Evolutionary conservation across 2,329 filamentous ascomycete genomes (phyloP).

Genomic region (Epichloe brachyelytri): DNA sequence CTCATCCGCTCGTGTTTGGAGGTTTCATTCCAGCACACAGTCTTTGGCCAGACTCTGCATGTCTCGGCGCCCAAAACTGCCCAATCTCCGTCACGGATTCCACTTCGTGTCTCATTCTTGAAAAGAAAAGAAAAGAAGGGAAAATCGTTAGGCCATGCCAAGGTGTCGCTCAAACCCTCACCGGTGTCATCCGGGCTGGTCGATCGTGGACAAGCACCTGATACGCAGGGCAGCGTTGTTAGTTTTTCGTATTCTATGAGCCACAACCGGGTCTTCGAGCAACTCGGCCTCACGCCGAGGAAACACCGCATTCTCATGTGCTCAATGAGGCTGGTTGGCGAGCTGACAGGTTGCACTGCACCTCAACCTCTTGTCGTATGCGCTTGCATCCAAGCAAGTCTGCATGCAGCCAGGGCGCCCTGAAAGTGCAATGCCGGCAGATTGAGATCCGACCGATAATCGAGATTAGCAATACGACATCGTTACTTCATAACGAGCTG

Average conservation of each 20-base stretch:
- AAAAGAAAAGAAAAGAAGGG: no score
- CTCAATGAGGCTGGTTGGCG: neutral
- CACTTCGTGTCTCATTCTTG: neutral
- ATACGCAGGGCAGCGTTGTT: no score
- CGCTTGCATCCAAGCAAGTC: neutral
- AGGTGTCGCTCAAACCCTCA: neutral
- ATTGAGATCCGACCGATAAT: neutral
- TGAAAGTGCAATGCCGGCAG: neutral
- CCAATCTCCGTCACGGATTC: neutral
- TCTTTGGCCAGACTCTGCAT: neutral
- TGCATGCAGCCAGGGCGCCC: neutral
- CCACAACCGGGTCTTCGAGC: neutral
- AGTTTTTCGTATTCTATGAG: neutral
- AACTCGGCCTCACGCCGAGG: neutral
- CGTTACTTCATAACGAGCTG: neutral
- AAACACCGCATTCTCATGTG: neutral
- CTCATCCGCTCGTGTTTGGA: neutral
- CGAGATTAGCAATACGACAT: neutral
- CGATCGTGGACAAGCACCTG: neutral
- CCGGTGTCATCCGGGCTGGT: neutral
- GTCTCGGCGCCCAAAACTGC: neutral
- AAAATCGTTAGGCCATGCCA: neutral
- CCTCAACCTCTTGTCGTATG: neutral
- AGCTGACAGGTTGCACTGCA: neutral
- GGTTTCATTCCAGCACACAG: conserved; percentile 1